phyloP scores from a whole-genome alignment of 2,329 filamentous ascomycete species.

The Moelleriella libera region DNA sequence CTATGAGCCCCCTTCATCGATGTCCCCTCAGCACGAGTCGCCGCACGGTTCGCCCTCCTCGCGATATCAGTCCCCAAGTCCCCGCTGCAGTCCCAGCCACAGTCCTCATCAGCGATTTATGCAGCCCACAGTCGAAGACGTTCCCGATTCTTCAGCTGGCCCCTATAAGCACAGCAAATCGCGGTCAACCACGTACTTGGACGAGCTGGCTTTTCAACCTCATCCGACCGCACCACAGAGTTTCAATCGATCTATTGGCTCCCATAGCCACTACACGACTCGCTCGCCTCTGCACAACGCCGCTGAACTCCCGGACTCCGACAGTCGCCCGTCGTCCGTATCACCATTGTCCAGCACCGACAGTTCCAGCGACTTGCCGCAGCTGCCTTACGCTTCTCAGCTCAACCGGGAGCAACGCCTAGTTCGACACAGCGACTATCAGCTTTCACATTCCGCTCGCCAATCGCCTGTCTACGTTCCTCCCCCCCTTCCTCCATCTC shows the following conservation, averaged over 20 bases:
- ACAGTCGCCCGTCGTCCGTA: constrained; percentile 8
- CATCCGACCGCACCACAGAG: too few relatives aligned
- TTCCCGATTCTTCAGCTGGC: constrained; percentile 36
- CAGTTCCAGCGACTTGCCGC: constrained; percentile 18
- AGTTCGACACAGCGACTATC: constrained; percentile 20
- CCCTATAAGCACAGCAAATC: constrained; percentile 10
- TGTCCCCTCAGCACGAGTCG: constrained; percentile 12
- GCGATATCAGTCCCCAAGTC: constrained; percentile 37
- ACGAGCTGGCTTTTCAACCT: too few relatives aligned
- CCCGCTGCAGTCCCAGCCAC: constrained; percentile 27
- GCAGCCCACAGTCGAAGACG: constrained; percentile 52
- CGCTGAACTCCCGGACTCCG: constrained; percentile 10
- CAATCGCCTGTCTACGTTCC: constrained; percentile 23
- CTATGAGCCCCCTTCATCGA: constrained; percentile 31
- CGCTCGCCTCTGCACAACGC: constrained; percentile 10
- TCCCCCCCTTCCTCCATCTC: constrained; percentile 37
- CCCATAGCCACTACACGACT: constrained; percentile 24
- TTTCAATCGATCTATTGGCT: constrained; percentile 6
- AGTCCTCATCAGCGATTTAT: constrained; percentile 34
- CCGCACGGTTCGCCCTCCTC: constrained; percentile 22
- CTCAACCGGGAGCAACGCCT: constrained; percentile 16
- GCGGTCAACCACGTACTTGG: constrained; percentile 7
- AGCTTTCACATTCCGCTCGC: constrained; percentile 16
- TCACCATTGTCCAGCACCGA: constrained; percentile 19
- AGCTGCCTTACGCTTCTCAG: constrained; percentile 12